Evolutionary conservation across 1,284 basidiomycete species (phyloP), one percentile per base, ranked within the genome.

Genomic region (Puccinia triticina): DNA sequence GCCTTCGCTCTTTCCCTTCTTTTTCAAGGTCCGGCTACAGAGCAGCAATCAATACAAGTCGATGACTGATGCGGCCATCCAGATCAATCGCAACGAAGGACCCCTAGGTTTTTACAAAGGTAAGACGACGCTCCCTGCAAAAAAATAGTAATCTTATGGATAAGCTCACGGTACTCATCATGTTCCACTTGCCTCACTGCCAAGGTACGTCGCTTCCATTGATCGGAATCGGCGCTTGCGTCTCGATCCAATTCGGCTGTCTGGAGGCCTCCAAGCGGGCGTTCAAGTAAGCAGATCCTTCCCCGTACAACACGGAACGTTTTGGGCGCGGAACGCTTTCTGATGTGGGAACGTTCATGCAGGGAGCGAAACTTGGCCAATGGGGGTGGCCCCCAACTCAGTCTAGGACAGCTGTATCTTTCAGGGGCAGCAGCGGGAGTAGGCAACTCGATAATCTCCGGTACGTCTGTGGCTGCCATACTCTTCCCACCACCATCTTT

Each of bases 91-190:
- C 87, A 93, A 94, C 83, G 96, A 98, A 86, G 96, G 96, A 0
- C 94, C 94, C 10, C 87, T 94, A 53, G 95, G 95, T 0, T 98
- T 98, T 88, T 99, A 98, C 90, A 98, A 98, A 91, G 95, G 92
- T 85, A 82, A 87, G 29, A 43, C 46, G 10, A 46, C 43, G 21
- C 5, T 40, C 12, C n/a, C n/a, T 21, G 32, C 23, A 48, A 11
- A 48, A 50, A 64, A 48, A 23, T 57, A n/a, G 32, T 18, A 43
- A 7, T 96, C 81, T 91, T 96, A 84, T 98, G 95, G 87, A 95
- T 95, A 14, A 90, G 90, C 7, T 92, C 92, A 82, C 93, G 98
- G 84, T 86, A 97, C 82, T 94, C 91, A 87, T 93, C 0, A 94
- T 94, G 10, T 88, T 94, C 57, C 95, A 94, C 0, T 98, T 98